These are phyloP conservation scores for Asterochloris erici DNA, from an alignment of 139 green algal species.

Conservation along the genomic window DNA sequence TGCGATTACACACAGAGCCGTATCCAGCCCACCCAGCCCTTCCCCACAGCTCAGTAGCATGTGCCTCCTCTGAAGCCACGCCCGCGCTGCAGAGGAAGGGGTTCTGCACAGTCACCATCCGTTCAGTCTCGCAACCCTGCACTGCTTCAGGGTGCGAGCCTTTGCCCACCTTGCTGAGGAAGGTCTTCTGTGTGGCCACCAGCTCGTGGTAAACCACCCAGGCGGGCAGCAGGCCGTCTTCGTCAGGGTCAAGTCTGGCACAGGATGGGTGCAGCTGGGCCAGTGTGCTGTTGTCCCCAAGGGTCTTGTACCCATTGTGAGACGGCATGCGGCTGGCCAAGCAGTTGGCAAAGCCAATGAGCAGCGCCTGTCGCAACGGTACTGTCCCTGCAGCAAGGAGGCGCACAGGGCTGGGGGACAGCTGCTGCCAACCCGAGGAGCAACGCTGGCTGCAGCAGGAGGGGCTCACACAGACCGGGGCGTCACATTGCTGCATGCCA, in stretches of 20 bases:
- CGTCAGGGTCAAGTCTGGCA: constrained; percentile 61
- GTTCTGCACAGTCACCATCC: background rate
- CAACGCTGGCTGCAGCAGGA: too few species aligned
- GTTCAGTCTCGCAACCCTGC: background rate
- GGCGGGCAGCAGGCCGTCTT: constrained; percentile 86
- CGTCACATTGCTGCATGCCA: too few species aligned
- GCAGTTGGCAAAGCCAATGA: constrained; percentile 78
- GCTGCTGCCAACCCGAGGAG: too few species aligned
- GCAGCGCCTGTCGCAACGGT: constrained; percentile 56
- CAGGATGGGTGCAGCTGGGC: constrained; percentile 76
- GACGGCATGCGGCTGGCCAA: constrained; percentile 76
- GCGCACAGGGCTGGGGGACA: too few species aligned
- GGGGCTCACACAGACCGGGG: too few species aligned
- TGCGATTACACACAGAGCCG: background rate
- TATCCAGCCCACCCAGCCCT: background rate
- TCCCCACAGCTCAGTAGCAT: background rate
- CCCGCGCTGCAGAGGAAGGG: background rate
- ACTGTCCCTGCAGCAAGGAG: background rate
- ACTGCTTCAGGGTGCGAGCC: background rate
- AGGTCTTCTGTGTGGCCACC: constrained; percentile 67
- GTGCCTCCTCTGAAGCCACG: background rate
- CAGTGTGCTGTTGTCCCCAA: constrained; percentile 41
- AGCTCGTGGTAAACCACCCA: constrained; percentile 95
- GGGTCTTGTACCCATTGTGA: constrained; percentile 90
- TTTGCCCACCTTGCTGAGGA: constrained; percentile 64